A percentile compares a stretch with the other conserved stretches of the same genome.
Conservation (phyloP, 805 yeast genomes). For the Spathaspora passalidarum region DNA sequence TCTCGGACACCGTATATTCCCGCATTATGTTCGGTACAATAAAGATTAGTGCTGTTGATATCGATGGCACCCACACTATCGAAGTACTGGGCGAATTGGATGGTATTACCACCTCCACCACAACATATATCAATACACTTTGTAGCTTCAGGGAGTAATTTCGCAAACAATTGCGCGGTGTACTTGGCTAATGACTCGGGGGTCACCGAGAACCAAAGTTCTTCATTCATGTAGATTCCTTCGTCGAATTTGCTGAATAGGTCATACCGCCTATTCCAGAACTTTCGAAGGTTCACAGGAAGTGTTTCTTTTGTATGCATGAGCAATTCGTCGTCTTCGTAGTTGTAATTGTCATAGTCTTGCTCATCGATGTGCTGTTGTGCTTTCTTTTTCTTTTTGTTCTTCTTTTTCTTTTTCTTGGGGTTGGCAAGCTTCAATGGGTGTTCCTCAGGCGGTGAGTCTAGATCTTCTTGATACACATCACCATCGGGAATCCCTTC, state of each 20-base stretch:
- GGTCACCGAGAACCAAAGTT: slow-evolving; percentile 86
- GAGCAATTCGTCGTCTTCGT: slow-evolving; percentile 21
- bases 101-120: slow-evolving; percentile 87
- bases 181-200: slow-evolving; percentile 71
- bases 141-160: slow-evolving; percentile 48
- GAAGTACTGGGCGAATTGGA: slow-evolving; percentile 66
- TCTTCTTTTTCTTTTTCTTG: slow-evolving; percentile 3
- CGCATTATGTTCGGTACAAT: slow-evolving; percentile 68
- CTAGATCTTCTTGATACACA: background rate
- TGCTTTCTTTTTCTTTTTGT: slow-evolving; percentile 1
- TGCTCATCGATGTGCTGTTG: background rate
- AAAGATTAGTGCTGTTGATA: slow-evolving; percentile 53
- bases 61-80: slow-evolving; percentile 62
- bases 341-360: background rate
- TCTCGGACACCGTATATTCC: slow-evolving; percentile 55
- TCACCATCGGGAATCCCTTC: background rate
- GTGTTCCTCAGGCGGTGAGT: background rate
- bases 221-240: slow-evolving; percentile 66
- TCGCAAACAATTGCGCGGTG: slow-evolving; percentile 50
- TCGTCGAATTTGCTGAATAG: slow-evolving; percentile 64
- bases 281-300: slow-evolving; percentile 44
- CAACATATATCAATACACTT: slow-evolving; percentile 68
- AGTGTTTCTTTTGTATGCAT: slow-evolving; percentile 38
- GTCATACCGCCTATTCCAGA: slow-evolving; percentile 59
- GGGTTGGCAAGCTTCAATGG: background rate